A percentile compares a stretch with the other conserved stretches of the same genome.
Evolutionary conservation across 148 eudicot species (phyloP).

Genomic region (Chenopodium album): DNA sequence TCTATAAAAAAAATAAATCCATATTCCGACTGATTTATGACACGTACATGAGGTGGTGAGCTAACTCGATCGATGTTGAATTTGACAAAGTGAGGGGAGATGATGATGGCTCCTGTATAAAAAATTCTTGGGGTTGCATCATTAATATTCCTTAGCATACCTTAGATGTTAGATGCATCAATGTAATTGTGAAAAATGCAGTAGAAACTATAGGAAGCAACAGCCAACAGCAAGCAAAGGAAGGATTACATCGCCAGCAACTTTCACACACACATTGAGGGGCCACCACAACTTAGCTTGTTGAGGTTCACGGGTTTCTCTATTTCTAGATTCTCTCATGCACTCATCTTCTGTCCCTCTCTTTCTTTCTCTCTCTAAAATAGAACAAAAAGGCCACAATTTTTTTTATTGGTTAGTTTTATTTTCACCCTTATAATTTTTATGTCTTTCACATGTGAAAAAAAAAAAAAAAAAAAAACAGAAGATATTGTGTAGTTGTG

Average conservation of each 20-base stretch:
- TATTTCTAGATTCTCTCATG: slow-evolving; percentile 47
- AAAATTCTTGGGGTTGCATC: slow-evolving; percentile 15
- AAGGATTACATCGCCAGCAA: background rate
- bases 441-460: background rate
- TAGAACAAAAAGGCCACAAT: background rate
- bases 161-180: too few relatives aligned
- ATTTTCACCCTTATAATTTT: background rate
- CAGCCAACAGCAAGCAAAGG: background rate
- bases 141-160: slow-evolving; percentile 23
- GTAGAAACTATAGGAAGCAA: background rate
- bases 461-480: too few relatives aligned
- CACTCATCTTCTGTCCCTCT: slow-evolving; percentile 21
- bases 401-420: background rate
- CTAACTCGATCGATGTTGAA: background rate
- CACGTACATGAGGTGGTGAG: background rate
- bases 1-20: too few relatives aligned
- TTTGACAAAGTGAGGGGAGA: background rate
- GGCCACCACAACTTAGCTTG: slow-evolving; percentile 12
- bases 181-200: slow-evolving; percentile 6
- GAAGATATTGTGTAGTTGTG: too few relatives aligned
- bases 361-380: background rate
- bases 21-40: too few relatives aligned
- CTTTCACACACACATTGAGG: background rate
- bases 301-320: slow-evolving; percentile 49
- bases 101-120: background rate